Conservation (phyloP, 768 basidiomycete species). For the Serendipita sp. region DNA sequence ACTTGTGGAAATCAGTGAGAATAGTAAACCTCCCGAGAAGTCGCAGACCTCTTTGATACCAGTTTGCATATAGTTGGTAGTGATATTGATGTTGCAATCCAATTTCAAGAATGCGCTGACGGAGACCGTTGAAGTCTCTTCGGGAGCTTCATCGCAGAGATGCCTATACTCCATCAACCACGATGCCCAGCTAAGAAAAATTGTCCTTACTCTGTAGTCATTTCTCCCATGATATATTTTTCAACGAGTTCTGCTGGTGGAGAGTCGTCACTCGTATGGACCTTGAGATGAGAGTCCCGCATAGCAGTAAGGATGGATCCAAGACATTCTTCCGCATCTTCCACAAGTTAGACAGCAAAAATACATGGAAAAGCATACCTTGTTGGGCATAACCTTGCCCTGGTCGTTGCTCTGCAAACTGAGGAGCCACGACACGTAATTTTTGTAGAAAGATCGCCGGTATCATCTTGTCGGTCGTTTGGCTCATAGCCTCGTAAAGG, state of each 20-base stretch:
- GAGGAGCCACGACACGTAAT: slow-evolving; percentile 66
- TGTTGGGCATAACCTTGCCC: slow-evolving; percentile 66
- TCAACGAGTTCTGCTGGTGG: slow-evolving; percentile 48
- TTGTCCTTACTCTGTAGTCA: slow-evolving; percentile 44
- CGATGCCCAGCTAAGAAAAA: neutral
- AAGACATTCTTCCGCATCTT: slow-evolving; percentile 87
- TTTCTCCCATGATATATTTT: slow-evolving; percentile 63
- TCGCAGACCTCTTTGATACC: slow-evolving; percentile 51
- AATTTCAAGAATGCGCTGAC: slow-evolving; percentile 71
- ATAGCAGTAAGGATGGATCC: slow-evolving; percentile 54
- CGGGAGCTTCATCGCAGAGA: slow-evolving; percentile 64
- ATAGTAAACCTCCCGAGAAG: neutral
- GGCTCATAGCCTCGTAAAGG: slow-evolving; percentile 54
- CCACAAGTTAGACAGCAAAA: neutral
- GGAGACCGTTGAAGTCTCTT: slow-evolving; percentile 48
- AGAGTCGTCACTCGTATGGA: slow-evolving; percentile 15
- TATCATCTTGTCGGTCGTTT: slow-evolving; percentile 57
- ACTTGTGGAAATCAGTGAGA: slow-evolving; percentile 27
- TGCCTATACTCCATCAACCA: slow-evolving; percentile 28
- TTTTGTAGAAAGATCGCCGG: slow-evolving; percentile 49
- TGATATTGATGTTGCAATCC: slow-evolving; percentile 76
- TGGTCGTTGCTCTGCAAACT: slow-evolving; percentile 61
- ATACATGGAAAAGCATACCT: slow-evolving; percentile 19
- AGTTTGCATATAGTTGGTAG: slow-evolving; percentile 75
- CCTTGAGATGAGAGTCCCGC: slow-evolving; percentile 43